Base-by-base conservation (phyloP, 2,329 filamentous ascomycete genomes). In the Thelonectria rubi region DNA sequence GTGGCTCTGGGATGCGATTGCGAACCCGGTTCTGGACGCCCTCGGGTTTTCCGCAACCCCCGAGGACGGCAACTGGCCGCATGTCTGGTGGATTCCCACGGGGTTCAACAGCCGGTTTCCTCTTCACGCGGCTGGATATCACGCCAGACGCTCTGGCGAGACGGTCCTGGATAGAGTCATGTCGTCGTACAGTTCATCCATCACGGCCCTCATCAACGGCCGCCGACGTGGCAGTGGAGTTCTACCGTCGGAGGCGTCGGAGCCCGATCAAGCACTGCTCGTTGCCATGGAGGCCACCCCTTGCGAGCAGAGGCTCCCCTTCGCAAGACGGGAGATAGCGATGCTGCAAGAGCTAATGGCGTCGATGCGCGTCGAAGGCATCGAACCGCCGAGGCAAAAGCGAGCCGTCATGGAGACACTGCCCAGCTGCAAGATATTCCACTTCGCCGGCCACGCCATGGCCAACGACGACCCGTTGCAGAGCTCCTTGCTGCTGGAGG, bases 401-500 rank as follows among this genome's bases (percentile, higher is more conserved):
- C 45, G 60, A 9, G 69, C 75, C 2, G 58, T 78, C 1, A 2
- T 77, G 1, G 10, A 17, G 0, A 40, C 59, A 3, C 56, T 80
- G 3, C 46, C 24, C 3, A 47, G 26, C 0, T 76, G 73, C 64
- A 63, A 69, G 11, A 74, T 81, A 5, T 78, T 80, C 58, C 79
- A 81, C 60, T 82, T 82, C 53, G 78, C 79, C 1, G 76, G 79
- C 7, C 79, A 80, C 55, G 78, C 75, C 2, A 10, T 24, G 5
- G 40, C 48, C 1, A 15, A 59, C 7, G 15, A 42, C 2, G 55
- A 70, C 32, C 66, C 66, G 0, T 58, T 52, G 3, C 26, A 56
- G 45, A 69, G 66, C 42, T 15, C 14, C 6, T 39, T 70, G 9
- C 18, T 64, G n/a, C 40, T 69, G 3, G 15, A 61, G 2, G 58